Evolutionary conservation across 306 rosid genomes (phyloP).

Genomic region (Trifolium dubium): DNA sequence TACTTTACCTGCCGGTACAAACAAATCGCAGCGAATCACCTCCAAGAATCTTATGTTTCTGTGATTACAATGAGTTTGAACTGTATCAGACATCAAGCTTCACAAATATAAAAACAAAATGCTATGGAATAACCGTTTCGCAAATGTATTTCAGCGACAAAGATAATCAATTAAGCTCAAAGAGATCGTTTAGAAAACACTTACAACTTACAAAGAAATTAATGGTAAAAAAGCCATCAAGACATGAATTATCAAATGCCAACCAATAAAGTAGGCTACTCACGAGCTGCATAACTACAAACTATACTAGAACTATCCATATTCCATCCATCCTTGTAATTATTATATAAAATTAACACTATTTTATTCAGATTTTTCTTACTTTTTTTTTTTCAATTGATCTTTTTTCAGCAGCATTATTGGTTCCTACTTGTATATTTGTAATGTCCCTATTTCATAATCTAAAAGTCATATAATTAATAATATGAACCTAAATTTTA

Average conservation of each 20-base stretch:
- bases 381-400: not conserved
- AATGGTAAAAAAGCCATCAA: constrained; percentile 47
- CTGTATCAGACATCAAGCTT: constrained; percentile 42
- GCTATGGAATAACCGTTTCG: constrained; percentile 38
- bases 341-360: constrained; percentile 17
- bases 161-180: constrained; percentile 33
- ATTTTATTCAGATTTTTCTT: constrained; percentile 11
- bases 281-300: constrained; percentile 61
- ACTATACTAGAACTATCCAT: constrained; percentile 55
- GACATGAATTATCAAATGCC: constrained; percentile 61
- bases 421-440: constrained; percentile 23
- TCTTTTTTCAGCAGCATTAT: constrained; percentile 31
- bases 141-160: constrained; percentile 34
- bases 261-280: constrained; percentile 80
- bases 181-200: constrained; percentile 39
- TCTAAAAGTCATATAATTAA: constrained; percentile 30
- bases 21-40: constrained; percentile 47
- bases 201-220: constrained; percentile 43
- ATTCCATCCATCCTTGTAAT: constrained; percentile 36
- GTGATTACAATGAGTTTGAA: constrained; percentile 19
- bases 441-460: constrained; percentile 33
- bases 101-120: constrained; percentile 33
- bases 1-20: constrained; percentile 57
- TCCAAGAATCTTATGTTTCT: constrained; percentile 33
- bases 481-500: constrained; percentile 39